Base-by-base conservation (phyloP, 2,329 filamentous ascomycete genomes). In the Xylariaceae sp. region DNA sequence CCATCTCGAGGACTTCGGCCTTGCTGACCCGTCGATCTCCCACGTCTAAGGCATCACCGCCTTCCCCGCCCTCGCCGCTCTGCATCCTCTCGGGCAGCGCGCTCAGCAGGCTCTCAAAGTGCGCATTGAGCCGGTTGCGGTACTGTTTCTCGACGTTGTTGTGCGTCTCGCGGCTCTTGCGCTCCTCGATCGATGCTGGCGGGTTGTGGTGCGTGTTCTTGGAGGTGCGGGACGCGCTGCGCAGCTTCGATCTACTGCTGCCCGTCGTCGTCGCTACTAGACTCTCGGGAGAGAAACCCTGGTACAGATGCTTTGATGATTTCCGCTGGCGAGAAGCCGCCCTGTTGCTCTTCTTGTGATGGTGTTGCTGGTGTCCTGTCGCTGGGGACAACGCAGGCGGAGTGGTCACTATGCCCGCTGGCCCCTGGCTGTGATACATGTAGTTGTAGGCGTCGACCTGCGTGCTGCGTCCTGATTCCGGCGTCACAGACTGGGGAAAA, bases 111-210 rank as follows among this genome's bases (percentile, higher is more conserved):
- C 70, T 70, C 65, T 78, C 76, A 54, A 79, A 80, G 65, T 80
- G 76, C 2, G 71, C 69, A 57, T 79, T 80, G 29, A 80, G 74
- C 21, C 78, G 70, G 68, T 79, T 78, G 31, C 78, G 76, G 68
- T 80, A 80, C 63, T 79, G 76, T 65, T 79, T 78, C 69, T 80
- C 78, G 7, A 79, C 77, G 47, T 78, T 74, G 65, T 80, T 80
- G 63, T 80, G 78, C 40, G 72, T 74, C 59, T 71, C 70, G 43
- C 71, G 67, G 58, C 65, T 72, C 48, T 69, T 69, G 14, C 69
- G 68, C 60, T 74, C 71, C 59, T 73, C 70, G 16, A 61, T 62
- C 31, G 69, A 65, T 33, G 66, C 64, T n/a, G 71, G 70, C 24
- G 71, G 71, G 62, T 73, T 73, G 51, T 72, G 70, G 50, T 71